A percentile compares a stretch with the other conserved stretches of the same genome.
Conservation (phyloP, 2,329 filamentous ascomycete species). For the Exophiala spinifera region DNA sequence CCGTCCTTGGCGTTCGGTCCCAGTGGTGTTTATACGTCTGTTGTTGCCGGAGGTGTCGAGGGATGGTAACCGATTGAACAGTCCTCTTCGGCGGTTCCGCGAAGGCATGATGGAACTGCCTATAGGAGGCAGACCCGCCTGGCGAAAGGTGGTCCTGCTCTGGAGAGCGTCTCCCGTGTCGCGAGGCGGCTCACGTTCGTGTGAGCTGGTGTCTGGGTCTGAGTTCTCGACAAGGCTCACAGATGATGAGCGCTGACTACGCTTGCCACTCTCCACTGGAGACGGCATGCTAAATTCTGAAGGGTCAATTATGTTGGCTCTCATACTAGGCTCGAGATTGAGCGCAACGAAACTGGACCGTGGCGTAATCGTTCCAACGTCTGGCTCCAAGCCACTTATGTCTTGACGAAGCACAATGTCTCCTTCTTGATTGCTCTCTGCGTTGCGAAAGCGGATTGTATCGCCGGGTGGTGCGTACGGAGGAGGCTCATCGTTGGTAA, state of each 20-base stretch:
- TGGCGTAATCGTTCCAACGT: constrained; percentile 15
- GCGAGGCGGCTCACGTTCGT: neutral
- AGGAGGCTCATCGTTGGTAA: constrained; percentile 28
- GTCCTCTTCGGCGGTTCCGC: constrained; percentile 23
- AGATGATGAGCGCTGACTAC: constrained; percentile 9
- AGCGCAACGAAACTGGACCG: constrained; percentile 9
- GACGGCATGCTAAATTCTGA: constrained; percentile 16
- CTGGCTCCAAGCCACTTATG: neutral
- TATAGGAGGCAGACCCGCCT: neutral
- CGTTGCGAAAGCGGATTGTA: constrained; percentile 6
- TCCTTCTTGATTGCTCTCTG: neutral
- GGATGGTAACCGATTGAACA: constrained; percentile 26
- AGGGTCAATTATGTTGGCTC: constrained; percentile 13
- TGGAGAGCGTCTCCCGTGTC: neutral
- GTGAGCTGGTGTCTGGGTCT: constrained; percentile 12
- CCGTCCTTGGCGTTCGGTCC: neutral
- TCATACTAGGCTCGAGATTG: constrained; percentile 3
- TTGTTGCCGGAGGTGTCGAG: constrained; percentile 22
- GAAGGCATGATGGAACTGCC: neutral
- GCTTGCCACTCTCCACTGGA: constrained; percentile 6
- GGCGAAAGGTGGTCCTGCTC: neutral
- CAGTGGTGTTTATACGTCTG: neutral
- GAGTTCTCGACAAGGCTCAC: constrained; percentile 1
- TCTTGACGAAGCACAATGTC: constrained; percentile 1
- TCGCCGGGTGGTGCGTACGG: constrained; percentile 25